These are phyloP conservation scores for Lanmaoa rubissima DNA, from an alignment of 768 basidiomycete species.

Conservation along the genomic window DNA sequence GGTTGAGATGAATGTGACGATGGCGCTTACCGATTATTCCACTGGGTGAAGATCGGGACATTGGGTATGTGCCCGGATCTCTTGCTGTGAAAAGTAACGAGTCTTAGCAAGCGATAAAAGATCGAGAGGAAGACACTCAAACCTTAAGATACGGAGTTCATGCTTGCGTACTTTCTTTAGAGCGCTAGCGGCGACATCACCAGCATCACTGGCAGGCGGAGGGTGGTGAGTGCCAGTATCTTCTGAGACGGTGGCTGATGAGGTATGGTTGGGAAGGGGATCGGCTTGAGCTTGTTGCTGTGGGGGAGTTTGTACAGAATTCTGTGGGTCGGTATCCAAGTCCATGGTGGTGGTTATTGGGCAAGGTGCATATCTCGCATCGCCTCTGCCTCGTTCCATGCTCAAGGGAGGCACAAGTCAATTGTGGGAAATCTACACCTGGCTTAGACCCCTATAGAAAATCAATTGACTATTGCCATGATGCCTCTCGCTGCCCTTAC, in stretches of 20 bases:
- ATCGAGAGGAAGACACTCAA: not conserved
- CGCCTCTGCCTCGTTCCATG: not conserved
- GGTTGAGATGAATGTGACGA: not conserved
- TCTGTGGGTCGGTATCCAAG: not conserved
- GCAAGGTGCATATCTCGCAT: not conserved
- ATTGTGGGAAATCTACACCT: not conserved
- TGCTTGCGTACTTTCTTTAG: not conserved
- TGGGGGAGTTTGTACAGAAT: not conserved
- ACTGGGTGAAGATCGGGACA: constrained; percentile 21
- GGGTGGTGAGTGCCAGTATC: not conserved
- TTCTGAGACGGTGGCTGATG: not conserved
- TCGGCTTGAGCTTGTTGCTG: not conserved
- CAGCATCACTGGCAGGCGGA: not conserved
- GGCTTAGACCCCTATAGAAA: no score
- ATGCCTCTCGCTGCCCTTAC: not conserved
- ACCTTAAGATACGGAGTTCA: not conserved
- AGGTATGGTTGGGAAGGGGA: not conserved
- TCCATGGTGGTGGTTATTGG: constrained; percentile 21
- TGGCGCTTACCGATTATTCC: constrained; percentile 17
- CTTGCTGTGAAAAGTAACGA: constrained; percentile 8
- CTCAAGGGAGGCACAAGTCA: not conserved
- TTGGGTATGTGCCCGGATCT: constrained; percentile 26
- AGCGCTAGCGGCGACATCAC: no score
- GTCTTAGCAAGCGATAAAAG: not conserved
- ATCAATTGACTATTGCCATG: not conserved